Conservation (phyloP, 139 green algal genomes). For the Picochlorum sp. region DNA sequence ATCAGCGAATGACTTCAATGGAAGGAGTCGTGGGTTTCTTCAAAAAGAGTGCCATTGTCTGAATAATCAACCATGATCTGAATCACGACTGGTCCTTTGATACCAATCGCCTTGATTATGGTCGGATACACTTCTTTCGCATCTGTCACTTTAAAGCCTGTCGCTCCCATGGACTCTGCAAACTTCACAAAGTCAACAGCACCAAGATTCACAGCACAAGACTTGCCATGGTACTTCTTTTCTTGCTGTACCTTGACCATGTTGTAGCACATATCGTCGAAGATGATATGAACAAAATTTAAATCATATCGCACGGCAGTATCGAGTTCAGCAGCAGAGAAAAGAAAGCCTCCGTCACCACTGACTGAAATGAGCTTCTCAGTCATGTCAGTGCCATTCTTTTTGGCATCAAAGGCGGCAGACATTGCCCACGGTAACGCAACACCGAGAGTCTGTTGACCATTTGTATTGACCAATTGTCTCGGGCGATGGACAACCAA, state of each 20-base stretch:
- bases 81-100: slow-evolving; percentile 11
- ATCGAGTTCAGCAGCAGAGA: slow-evolving; percentile 15
- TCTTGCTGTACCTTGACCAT: slow-evolving; percentile 22
- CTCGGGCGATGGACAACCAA: slow-evolving; percentile 10
- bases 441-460: slow-evolving; percentile 15
- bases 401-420: slow-evolving; percentile 12
- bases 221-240: slow-evolving; percentile 12
- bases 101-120: background rate
- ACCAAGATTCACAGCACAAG: slow-evolving; percentile 9
- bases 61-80: slow-evolving; percentile 13
- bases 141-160: slow-evolving; percentile 1
- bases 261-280: slow-evolving; percentile 11
- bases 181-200: slow-evolving; percentile 13
- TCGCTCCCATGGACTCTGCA: slow-evolving; percentile 11
- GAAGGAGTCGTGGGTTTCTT: slow-evolving; percentile 11
- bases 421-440: slow-evolving; percentile 12
- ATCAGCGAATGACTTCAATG: background rate
- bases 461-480: slow-evolving; percentile 14
- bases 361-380: slow-evolving; percentile 9
- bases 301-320: slow-evolving; percentile 8
- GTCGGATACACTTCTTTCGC: background rate
- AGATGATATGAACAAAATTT: slow-evolving; percentile 19
- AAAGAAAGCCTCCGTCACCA: slow-evolving; percentile 16
- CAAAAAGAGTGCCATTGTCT: slow-evolving; percentile 10
- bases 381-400: slow-evolving; percentile 13